phyloP scores from a whole-genome alignment of 345 rosid species.

The Moricandia arvensis region DNA sequence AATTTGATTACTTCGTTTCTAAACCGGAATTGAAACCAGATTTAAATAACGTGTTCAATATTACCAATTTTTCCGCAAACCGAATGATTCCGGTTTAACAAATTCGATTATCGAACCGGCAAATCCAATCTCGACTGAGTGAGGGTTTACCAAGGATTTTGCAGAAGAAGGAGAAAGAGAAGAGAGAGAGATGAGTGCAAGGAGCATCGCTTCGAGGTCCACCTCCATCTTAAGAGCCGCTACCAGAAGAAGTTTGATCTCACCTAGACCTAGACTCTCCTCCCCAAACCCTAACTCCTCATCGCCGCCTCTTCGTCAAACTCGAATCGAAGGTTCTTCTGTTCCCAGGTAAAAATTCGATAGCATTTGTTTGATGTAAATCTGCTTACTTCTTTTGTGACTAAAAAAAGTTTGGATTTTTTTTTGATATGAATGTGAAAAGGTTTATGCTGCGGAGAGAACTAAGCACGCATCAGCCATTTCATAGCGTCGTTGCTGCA shows the following conservation, averaged over 20 bases:
- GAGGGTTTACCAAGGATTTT: conserved; percentile 35
- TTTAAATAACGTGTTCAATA: neutral
- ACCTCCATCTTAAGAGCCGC: conserved; percentile 42
- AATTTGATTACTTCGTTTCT: neutral
- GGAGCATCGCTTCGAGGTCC: conserved; percentile 51
- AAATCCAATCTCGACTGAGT: neutral
- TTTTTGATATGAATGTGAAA: conserved; percentile 11
- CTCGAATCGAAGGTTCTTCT: conserved; percentile 40
- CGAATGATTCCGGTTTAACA: neutral
- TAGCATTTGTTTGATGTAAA: neutral
- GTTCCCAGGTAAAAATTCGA: conserved; percentile 33
- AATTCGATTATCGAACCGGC: neutral
- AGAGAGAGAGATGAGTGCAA: conserved; percentile 41
- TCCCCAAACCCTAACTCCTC: conserved; percentile 31
- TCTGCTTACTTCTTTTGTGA: too few relatives aligned
- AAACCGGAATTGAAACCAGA: neutral
- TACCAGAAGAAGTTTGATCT: conserved; percentile 24
- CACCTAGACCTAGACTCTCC: conserved; percentile 27
- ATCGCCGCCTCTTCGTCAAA: conserved; percentile 28
- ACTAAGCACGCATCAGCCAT: conserved; percentile 58
- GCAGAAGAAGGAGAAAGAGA: neutral
- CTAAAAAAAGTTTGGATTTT: neutral
- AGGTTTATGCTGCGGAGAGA: conserved; percentile 62
- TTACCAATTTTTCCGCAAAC: neutral
- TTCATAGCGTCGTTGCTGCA: conserved; percentile 60